Conservation (phyloP, 2,329 filamentous ascomycete genomes). For the Parastagonospora nodorum region DNA sequence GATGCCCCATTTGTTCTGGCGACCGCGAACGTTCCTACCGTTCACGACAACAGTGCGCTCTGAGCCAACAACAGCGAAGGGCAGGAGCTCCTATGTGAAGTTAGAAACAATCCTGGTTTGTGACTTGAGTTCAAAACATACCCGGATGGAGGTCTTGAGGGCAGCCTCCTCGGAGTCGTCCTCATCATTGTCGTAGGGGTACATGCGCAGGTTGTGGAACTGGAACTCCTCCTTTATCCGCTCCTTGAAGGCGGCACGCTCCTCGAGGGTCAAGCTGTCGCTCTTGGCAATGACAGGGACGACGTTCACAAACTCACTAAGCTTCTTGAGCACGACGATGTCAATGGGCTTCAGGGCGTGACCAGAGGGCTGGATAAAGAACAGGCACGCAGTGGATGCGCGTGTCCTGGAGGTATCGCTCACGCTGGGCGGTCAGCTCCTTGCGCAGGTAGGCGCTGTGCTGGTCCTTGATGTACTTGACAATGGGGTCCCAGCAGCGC, state of each 20-base stretch:
- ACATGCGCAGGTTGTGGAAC: conserved; percentile 99
- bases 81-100: conserved; percentile 75
- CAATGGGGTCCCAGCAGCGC: conserved; percentile 99
- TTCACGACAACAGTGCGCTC: conserved; percentile 98
- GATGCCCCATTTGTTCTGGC: conserved; percentile 98
- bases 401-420: conserved; percentile 98
- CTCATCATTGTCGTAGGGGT: conserved; percentile 99
- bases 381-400: conserved; percentile 99
- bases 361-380: conserved; percentile 98
- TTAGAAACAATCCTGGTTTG: conserved; percentile 39
- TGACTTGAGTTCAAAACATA: conserved; percentile 49
- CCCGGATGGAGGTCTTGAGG: conserved; percentile 96
- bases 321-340: conserved; percentile 99
- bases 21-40: conserved; percentile 94
- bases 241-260: conserved; percentile 96
- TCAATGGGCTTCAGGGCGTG: conserved; percentile 99
- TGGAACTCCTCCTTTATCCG: conserved; percentile 98
- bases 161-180: conserved; percentile 95
- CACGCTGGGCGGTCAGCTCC: conserved; percentile 97
- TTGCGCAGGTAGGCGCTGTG: conserved; percentile 99
- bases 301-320: conserved; percentile 98
- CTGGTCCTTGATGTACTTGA: conserved; percentile 99
- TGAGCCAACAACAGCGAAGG: conserved; percentile 96
- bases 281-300: conserved; percentile 99
- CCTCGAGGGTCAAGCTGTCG: conserved; percentile 92